Conservation (phyloP, 163 green algal species). For the Volvox carteri region DNA sequence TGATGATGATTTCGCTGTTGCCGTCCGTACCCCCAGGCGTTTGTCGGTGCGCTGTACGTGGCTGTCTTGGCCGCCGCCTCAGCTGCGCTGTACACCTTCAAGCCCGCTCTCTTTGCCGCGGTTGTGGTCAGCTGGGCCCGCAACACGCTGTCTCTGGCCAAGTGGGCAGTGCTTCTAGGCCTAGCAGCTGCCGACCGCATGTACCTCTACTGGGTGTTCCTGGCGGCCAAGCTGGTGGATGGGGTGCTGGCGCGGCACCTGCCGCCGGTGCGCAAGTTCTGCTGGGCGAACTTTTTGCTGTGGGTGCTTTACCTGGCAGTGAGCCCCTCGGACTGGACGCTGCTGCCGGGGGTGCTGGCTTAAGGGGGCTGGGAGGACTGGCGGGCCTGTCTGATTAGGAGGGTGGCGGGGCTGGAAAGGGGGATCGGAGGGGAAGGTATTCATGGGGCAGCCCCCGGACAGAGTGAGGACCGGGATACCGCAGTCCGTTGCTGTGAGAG, state of each 20-base stretch:
- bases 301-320: conserved; percentile 17
- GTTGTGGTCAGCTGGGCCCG: conserved; percentile 61
- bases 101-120: conserved; percentile 50
- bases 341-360: conserved; percentile 20
- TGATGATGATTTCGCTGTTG: too few relatives aligned
- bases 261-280: conserved; percentile 21
- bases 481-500: too few relatives aligned
- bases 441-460: too few relatives aligned
- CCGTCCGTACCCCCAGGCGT: conserved; percentile 40
- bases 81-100: conserved; percentile 50
- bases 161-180: conserved; percentile 54
- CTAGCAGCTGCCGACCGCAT: conserved; percentile 52
- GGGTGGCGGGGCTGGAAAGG: too few relatives aligned
- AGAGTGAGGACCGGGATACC: too few relatives aligned
- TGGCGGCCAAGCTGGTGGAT: conserved; percentile 60
- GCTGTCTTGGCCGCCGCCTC: conserved; percentile 49
- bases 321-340: not conserved
- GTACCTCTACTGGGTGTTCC: conserved; percentile 64
- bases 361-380: too few relatives aligned
- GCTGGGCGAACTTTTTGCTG: conserved; percentile 36
- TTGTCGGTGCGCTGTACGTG: conserved; percentile 31
- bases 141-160: conserved; percentile 57
- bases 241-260: conserved; percentile 31
- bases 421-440: too few relatives aligned
- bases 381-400: too few relatives aligned